Evolutionary conservation across 2,329 filamentous ascomycete genomes (phyloP).

Genomic region (Plectosphaerella sp.): DNA sequence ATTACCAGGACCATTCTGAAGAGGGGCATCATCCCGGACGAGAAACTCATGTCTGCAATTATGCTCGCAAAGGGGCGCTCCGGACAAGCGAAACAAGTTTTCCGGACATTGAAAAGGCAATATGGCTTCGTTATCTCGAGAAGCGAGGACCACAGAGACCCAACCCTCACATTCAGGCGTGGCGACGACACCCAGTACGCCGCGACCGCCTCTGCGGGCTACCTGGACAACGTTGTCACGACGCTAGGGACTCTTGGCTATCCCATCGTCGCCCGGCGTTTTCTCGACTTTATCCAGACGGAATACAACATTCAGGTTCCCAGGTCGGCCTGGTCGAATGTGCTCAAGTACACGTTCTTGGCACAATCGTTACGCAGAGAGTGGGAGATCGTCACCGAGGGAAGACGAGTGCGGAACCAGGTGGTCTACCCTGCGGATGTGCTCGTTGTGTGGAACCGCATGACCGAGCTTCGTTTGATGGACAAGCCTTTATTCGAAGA

Average conservation of each 20-base stretch:
- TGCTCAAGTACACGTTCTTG: constrained; percentile 60
- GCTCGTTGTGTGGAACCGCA: constrained; percentile 50
- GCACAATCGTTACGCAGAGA: constrained; percentile 27
- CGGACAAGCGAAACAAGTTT: too few relatives aligned
- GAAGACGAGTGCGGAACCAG: constrained; percentile 11
- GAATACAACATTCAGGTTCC: constrained; percentile 56
- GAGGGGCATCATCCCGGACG: too few relatives aligned
- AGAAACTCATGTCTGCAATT: too few relatives aligned
- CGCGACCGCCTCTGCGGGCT: too few relatives aligned
- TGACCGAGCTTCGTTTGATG: constrained; percentile 54
- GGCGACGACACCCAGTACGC: too few relatives aligned
- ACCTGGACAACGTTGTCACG: constrained; percentile 62
- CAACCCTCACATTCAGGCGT: too few relatives aligned
- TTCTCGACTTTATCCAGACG: constrained; percentile 59
- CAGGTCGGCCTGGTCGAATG: constrained; percentile 55
- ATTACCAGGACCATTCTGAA: not conserved
- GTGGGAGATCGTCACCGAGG: constrained; percentile 27
- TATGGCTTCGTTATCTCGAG: too few relatives aligned
- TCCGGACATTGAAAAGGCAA: too few relatives aligned
- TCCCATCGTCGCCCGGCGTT: constrained; percentile 50
- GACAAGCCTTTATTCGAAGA: constrained; percentile 53
- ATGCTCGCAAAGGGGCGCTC: too few relatives aligned
- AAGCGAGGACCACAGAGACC: too few relatives aligned
- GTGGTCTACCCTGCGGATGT: constrained; percentile 38
- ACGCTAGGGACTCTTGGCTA: constrained; percentile 63